These are phyloP conservation scores for Takashimella tepidaria DNA, from an alignment of 1,284 basidiomycete genomes.

Conservation along the genomic window DNA sequence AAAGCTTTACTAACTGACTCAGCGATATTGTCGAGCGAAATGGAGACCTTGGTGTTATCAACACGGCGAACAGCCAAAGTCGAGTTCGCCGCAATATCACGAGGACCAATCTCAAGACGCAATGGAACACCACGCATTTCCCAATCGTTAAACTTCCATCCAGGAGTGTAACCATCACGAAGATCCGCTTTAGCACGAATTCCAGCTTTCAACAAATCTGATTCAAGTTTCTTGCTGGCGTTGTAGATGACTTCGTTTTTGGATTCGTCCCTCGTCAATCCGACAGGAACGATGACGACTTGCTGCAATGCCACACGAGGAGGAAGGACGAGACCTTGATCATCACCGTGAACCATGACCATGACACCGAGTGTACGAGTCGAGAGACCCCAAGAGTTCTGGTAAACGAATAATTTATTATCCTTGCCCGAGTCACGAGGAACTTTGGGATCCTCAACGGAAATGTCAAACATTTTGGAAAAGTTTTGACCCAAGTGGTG, in stretches of 20 bases:
- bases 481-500: conserved; percentile 99
- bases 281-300: conserved; percentile 87
- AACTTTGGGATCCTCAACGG: conserved; percentile 77
- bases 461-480: conserved; percentile 97
- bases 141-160: conserved; percentile 99
- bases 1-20: conserved; percentile 62
- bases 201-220: conserved; percentile 63
- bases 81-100: conserved; percentile 79
- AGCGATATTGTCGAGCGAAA: conserved; percentile 62
- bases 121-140: conserved; percentile 98
- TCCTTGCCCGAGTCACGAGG: conserved; percentile 29
- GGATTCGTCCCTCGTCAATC: conserved; percentile 58
- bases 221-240: conserved; percentile 69
- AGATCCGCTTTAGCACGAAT: conserved; percentile 86
- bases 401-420: conserved; percentile 78
- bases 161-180: conserved; percentile 92
- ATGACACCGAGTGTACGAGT: conserved; percentile 97
- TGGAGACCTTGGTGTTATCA: conserved; percentile 70
- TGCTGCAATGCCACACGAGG: conserved; percentile 91
- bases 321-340: conserved; percentile 93
- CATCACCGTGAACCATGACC: conserved; percentile 99
- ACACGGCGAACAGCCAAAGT: conserved; percentile 85
- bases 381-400: conserved; percentile 97
- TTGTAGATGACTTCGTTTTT: conserved; percentile 67
- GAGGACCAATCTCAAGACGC: conserved; percentile 92